phyloP scores from a whole-genome alignment of 2,329 filamentous ascomycete species.

The Penicillium polonicum region DNA sequence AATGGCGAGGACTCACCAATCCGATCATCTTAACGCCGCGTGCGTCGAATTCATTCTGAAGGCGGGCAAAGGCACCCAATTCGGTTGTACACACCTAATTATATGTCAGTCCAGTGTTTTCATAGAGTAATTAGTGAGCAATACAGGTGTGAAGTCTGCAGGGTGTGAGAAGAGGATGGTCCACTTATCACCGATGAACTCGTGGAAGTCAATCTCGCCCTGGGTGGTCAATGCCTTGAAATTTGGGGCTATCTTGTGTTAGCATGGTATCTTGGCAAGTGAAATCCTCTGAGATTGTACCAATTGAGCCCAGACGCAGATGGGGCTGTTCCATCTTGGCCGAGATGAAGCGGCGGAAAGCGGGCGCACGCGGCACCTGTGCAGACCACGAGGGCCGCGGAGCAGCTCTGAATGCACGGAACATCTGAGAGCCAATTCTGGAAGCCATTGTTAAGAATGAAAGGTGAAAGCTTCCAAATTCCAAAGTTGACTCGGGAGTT shows the following conservation, averaged over 20 bases:
- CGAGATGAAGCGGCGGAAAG: conserved; percentile 31
- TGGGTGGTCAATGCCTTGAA: conserved; percentile 66
- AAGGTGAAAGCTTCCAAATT: background rate
- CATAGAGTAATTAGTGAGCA: background rate
- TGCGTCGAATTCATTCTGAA: conserved; percentile 83
- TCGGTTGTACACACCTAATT: conserved; percentile 73
- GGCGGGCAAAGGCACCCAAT: conserved; percentile 86
- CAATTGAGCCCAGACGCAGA: conserved; percentile 37
- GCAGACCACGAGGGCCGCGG: conserved; percentile 22
- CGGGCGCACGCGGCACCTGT: conserved; percentile 26
- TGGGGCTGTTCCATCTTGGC: conserved; percentile 34
- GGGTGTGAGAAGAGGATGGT: conserved; percentile 69
- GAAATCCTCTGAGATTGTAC: conserved; percentile 16
- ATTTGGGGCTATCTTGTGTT: conserved; percentile 54
- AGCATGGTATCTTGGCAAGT: background rate
- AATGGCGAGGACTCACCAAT: conserved; percentile 49
- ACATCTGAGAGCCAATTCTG: conserved; percentile 26
- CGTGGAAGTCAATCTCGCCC: conserved; percentile 67
- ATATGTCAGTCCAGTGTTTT: background rate
- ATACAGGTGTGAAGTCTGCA: conserved; percentile 82
- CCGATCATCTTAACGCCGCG: conserved; percentile 89
- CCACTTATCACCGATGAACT: conserved; percentile 68
- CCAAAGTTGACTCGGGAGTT: conserved; percentile 6
- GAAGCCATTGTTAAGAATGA: conserved; percentile 25
- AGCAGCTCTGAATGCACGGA: conserved; percentile 27